Evolutionary conservation across 768 basidiomycete genomes (phyloP), one percentile per base, ranked within the genome.

Genomic region (Amanita thiersii): DNA sequence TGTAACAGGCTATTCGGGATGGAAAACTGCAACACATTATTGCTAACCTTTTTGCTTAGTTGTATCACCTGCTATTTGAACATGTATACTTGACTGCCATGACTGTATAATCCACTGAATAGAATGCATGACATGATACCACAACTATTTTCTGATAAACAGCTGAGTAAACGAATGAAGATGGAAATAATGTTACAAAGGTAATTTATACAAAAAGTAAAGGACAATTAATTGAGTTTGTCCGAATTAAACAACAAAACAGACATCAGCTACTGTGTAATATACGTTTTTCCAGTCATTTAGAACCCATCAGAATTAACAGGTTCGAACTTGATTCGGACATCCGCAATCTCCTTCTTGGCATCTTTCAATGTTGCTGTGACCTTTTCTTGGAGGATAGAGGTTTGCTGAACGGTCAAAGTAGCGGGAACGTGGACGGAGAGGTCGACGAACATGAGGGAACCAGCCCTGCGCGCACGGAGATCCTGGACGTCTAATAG

Each of bases 381-480:
- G 31, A 96, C 87, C 48, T 67, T 60, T 26, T 64, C 60, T 57
- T 94, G 86, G 15, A 94, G 60, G 17, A 59, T 54, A 35, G 72
- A 72, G 2, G 77, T 68, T 14, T 81, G 75, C 11, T 58, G 55
- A 9, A 90, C 73, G 4, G 76, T 79, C 54, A 80, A 61, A 5
- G 56, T 52, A 5, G 64, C 61, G 11, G 81, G 73, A 0, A 98
- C 85, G 24, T 77, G 72, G 21, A 82, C 86, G 3, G 73, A 75
- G 38, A 97, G 65, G 60, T 97, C 89, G 5, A 97, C 82, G 42
- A 79, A 82, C 46, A 93, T 77, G 46, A 83, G 60, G 6, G 91
- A 88, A 21, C 91, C 86, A 7, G 83, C 75, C 23, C 83, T 78
- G 50, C 80, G 79, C 29, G 87, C 85, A 29, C 85, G 79, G 43